Percentiles rank a stretch among this genome's conserved stretches.
Conservation (phyloP, 2,329 filamentous ascomycete species). For the Colletotrichum caudatum region DNA sequence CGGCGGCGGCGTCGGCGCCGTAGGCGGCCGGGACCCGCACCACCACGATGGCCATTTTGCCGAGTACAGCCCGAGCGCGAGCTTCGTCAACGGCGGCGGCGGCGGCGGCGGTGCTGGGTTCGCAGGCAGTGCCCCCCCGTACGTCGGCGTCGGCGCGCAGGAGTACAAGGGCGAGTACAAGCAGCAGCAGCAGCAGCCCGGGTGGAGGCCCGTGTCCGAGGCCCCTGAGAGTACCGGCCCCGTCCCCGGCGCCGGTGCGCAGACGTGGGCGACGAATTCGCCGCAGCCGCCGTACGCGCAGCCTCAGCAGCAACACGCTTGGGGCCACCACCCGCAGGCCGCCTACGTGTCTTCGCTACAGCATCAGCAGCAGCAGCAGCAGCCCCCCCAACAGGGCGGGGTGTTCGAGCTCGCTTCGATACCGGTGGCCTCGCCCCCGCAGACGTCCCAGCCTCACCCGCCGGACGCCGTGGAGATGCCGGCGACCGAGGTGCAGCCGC, state of each 20-base stretch:
- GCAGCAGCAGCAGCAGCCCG: neutral
- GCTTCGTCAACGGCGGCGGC: constrained; percentile 12
- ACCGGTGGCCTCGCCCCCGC: constrained; percentile 8
- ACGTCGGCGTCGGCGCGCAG: constrained; percentile 2
- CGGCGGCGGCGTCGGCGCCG: constrained; percentile 22
- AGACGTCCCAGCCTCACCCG: constrained; percentile 6
- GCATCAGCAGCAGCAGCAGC: neutral
- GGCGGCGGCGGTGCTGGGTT: neutral
- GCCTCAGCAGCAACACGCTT: constrained; percentile 26
- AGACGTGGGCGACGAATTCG: constrained; percentile 34
- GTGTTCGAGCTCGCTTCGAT: constrained; percentile 42
- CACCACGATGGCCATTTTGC: constrained; percentile 19
- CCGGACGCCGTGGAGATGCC: constrained; percentile 40
- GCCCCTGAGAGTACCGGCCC: constrained; percentile 15
- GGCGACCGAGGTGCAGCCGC: constrained; percentile 28
- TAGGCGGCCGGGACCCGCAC: constrained; percentile 23
- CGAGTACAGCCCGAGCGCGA: constrained; percentile 22
- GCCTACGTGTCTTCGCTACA: constrained; percentile 9
- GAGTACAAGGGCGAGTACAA: constrained; percentile 27
- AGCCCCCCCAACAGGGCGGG: constrained; percentile 1
- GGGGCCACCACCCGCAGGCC: constrained; percentile 35
- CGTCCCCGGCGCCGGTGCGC: constrained; percentile 22
- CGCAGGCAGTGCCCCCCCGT: neutral
- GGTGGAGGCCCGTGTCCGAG: constrained; percentile 23
- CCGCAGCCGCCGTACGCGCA: constrained; percentile 27